A percentile compares a stretch with the other conserved stretches of the same genome.
These are phyloP conservation scores for Dicorynia guianensis DNA, from an alignment of 306 rosid species.

Conservation along the genomic window DNA sequence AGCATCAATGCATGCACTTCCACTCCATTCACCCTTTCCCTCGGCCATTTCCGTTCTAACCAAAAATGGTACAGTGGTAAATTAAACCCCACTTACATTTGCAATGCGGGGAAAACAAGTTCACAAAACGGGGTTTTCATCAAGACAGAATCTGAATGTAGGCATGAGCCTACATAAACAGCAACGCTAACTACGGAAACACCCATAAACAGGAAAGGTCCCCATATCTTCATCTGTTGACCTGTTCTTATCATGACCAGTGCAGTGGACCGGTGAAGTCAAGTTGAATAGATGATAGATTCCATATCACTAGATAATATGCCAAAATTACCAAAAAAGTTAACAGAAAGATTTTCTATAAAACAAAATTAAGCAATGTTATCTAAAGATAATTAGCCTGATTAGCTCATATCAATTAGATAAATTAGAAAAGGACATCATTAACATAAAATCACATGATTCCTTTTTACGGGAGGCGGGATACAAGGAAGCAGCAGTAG, in stretches of 20 bases:
- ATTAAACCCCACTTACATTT: background rate
- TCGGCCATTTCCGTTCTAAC: background rate
- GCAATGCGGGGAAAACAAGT: background rate
- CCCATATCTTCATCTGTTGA: background rate
- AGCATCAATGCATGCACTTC: background rate
- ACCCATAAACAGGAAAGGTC: background rate
- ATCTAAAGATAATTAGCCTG: background rate
- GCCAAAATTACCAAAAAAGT: background rate
- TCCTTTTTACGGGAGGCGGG: conserved; percentile 3
- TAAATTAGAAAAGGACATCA: background rate
- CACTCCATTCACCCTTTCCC: background rate
- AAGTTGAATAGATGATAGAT: conserved; percentile 4
- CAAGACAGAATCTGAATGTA: background rate
- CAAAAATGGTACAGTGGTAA: background rate
- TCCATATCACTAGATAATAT: background rate
- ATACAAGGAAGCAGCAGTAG: conserved; percentile 14
- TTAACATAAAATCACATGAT: conserved; percentile 7
- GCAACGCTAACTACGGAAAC: background rate
- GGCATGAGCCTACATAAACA: background rate
- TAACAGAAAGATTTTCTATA: background rate
- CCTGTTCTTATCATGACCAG: background rate
- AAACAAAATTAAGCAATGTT: background rate
- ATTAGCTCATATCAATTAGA: conserved; percentile 1
- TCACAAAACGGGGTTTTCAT: background rate
- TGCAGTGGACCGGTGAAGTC: background rate